These are phyloP conservation scores for Suillus americanus DNA, from an alignment of 768 basidiomycete genomes.

Conservation along the genomic window DNA sequence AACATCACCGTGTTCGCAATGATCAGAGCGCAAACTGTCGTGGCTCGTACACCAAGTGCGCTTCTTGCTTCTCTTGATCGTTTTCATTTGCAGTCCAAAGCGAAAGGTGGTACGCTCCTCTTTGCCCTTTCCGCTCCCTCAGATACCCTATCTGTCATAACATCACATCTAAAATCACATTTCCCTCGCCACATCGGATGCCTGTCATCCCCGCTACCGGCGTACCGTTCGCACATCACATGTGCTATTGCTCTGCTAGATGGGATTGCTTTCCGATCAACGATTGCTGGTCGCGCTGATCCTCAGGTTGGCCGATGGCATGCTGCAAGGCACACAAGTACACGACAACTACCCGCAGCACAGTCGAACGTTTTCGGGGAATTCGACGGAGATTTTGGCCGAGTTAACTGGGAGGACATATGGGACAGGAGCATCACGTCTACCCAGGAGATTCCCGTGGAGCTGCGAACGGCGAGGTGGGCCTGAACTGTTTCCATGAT, in stretches of 20 bases:
- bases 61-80: slow-evolving; percentile 1
- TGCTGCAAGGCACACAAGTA: slow-evolving; percentile 40
- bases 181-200: slow-evolving; percentile 55
- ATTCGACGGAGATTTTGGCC: slow-evolving; percentile 6
- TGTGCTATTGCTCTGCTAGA: slow-evolving; percentile 51
- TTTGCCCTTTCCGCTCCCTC: slow-evolving; percentile 28
- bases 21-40: not conserved
- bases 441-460: slow-evolving; percentile 32
- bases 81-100: slow-evolving; percentile 1
- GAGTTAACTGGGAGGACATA: slow-evolving; percentile 50
- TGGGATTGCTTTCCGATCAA: slow-evolving; percentile 59
- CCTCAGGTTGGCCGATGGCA: slow-evolving; percentile 76
- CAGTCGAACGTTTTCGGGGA: slow-evolving; percentile 8
- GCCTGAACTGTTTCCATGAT: not conserved
- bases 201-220: slow-evolving; percentile 51
- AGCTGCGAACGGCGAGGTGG: slow-evolving; percentile 40
- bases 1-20: not conserved
- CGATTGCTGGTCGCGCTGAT: slow-evolving; percentile 55
- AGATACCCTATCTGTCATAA: slow-evolving; percentile 36
- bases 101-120: slow-evolving; percentile 13
- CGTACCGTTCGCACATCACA: slow-evolving; percentile 28
- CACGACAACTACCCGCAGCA: not conserved
- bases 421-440: slow-evolving; percentile 39
- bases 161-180: slow-evolving; percentile 39
- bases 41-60: slow-evolving; percentile 5